phyloP scores from a whole-genome alignment of 768 basidiomycete genomes.

The Termitomyces sp. region DNA sequence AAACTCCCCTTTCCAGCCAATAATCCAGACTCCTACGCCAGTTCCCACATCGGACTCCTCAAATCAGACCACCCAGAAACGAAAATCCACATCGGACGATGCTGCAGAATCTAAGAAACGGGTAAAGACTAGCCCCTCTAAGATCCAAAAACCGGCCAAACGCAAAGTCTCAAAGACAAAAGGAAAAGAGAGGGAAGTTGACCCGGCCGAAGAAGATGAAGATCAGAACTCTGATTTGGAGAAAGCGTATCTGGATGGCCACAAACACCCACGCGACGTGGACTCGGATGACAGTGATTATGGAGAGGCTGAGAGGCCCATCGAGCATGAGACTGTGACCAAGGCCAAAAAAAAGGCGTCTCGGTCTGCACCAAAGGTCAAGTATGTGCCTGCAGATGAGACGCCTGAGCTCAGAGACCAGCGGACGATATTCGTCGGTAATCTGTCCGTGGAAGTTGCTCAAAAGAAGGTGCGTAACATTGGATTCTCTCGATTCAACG shows the following conservation, averaged over 20 bases:
- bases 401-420: constrained; percentile 66
- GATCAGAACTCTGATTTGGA: constrained; percentile 30
- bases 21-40: constrained; percentile 9
- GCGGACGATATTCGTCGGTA: constrained; percentile 90
- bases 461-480: constrained; percentile 59
- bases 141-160: neutral
- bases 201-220: constrained; percentile 19
- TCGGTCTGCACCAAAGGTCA: constrained; percentile 25
- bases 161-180: constrained; percentile 15
- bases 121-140: constrained; percentile 15
- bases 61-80: constrained; percentile 22
- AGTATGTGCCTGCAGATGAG: constrained; percentile 62
- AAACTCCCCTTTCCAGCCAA: constrained; percentile 2
- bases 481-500: neutral
- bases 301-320: constrained; percentile 3
- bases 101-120: constrained; percentile 17
- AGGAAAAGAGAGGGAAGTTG: constrained; percentile 13
- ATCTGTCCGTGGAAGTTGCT: constrained; percentile 71
- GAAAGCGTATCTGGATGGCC: constrained; percentile 19
- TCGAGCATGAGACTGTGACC: constrained; percentile 58
- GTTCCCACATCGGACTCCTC: constrained; percentile 17
- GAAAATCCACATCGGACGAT: constrained; percentile 22
- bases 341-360: constrained; percentile 28
- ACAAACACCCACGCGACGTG: constrained; percentile 10
- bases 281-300: constrained; percentile 8